phyloP scores from a whole-genome alignment of 2,329 filamentous ascomycete species.

The Diplodia scrobiculata region DNA sequence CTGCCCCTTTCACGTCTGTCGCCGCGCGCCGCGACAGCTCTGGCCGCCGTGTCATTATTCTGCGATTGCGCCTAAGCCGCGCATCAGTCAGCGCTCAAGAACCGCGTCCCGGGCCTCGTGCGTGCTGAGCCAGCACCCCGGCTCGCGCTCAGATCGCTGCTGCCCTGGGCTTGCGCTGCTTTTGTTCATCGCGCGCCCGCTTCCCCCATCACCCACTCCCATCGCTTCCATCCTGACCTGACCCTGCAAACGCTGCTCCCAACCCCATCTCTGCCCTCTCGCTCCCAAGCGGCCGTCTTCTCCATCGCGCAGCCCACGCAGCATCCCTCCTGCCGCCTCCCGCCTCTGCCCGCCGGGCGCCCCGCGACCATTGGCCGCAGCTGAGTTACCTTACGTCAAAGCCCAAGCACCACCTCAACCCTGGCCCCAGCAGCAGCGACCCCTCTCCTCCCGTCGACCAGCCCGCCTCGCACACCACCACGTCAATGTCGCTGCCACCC shows the following conservation, averaged over 20 bases:
- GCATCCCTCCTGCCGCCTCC: slow-evolving; percentile 5
- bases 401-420: slow-evolving; percentile 28
- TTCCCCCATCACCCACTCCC: slow-evolving; percentile 22
- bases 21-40: slow-evolving; percentile 24
- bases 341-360: slow-evolving; percentile 23
- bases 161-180: slow-evolving; percentile 28
- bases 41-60: slow-evolving; percentile 23
- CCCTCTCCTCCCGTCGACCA: slow-evolving; percentile 26
- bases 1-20: slow-evolving; percentile 22
- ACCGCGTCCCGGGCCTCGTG: slow-evolving; percentile 23
- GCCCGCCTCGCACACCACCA: slow-evolving; percentile 15
- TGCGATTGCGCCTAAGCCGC: slow-evolving; percentile 23
- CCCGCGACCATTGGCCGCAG: slow-evolving; percentile 23
- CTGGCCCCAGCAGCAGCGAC: slow-evolving; percentile 28
- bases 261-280: background rate
- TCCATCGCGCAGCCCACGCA: background rate
- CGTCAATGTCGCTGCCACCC: slow-evolving; percentile 45
- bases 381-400: slow-evolving; percentile 29
- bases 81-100: slow-evolving; percentile 18
- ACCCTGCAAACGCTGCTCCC: slow-evolving; percentile 14
- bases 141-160: slow-evolving; percentile 26
- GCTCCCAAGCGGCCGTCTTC: background rate
- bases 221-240: slow-evolving; percentile 26
- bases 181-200: slow-evolving; percentile 28
- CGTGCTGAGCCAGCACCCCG: slow-evolving; percentile 26